Evolutionary conservation across 106 monocot species (phyloP).

Genomic region (Allium cepa): DNA sequence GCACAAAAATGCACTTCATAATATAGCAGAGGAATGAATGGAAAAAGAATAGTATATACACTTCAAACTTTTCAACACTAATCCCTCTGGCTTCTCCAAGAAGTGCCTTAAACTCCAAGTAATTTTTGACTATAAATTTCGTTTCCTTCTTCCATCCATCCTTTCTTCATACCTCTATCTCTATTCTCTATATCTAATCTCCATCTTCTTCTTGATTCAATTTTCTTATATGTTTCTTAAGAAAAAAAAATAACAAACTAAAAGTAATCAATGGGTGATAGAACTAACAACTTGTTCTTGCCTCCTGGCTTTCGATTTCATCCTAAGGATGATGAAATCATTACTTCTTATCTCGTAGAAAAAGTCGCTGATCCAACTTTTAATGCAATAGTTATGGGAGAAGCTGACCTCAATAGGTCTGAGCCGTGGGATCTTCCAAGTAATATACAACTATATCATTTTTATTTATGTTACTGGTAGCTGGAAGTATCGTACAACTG

Average conservation of each 20-base stretch:
- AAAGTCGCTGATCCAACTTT: constrained; percentile 36
- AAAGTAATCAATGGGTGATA: constrained; percentile 2
- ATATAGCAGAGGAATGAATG: no score
- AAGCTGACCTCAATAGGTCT: constrained; percentile 75
- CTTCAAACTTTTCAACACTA: not conserved
- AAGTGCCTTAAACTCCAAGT: constrained; percentile 3
- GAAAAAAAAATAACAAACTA: not conserved
- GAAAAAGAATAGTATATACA: not conserved
- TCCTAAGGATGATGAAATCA: constrained; percentile 58
- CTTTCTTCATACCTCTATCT: not conserved
- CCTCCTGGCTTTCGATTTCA: constrained; percentile 60
- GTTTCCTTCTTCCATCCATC: not conserved
- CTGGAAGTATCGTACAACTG: no score
- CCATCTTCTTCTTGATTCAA: not conserved
- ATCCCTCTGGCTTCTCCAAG: constrained; percentile 1
- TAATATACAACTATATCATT: constrained; percentile 5
- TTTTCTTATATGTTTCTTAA: not conserved
- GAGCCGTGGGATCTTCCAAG: constrained; percentile 93
- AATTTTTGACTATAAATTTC: not conserved
- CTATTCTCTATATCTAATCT: not conserved
- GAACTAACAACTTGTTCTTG: constrained; percentile 5
- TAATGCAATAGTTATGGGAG: constrained; percentile 45
- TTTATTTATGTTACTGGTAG: no score
- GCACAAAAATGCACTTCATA: no score
- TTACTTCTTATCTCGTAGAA: constrained; percentile 27